These are phyloP conservation scores for Microstegium vimineum DNA, from an alignment of 176 grass and related monocot genomes.

Conservation along the genomic window DNA sequence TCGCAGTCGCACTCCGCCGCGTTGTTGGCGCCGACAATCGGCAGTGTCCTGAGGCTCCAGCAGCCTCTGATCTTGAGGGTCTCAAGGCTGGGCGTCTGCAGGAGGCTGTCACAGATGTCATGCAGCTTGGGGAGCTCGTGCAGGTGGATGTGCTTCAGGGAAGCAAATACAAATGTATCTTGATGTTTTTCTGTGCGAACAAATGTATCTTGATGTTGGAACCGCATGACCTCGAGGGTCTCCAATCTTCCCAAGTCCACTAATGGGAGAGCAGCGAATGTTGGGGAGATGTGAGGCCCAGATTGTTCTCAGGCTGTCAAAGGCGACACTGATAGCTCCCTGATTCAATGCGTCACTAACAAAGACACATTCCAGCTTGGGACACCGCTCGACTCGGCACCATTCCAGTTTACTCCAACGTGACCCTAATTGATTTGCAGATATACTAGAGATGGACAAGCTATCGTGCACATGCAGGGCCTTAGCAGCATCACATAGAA, in stretches of 20 bases:
- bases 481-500: not conserved
- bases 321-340: not conserved
- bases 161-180: not conserved
- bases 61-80: conserved; percentile 24
- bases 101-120: not conserved
- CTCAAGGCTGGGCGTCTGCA: not conserved
- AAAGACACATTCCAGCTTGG: not conserved
- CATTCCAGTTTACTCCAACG: not conserved
- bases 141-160: not conserved
- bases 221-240: not conserved
- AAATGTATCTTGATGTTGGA: too few relatives aligned
- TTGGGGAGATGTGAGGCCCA: not conserved
- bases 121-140: conserved; percentile 13
- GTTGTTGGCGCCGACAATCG: rapidly evolving
- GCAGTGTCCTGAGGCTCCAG: conserved; percentile 15
- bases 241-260: not conserved
- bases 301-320: not conserved
- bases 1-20: conserved; percentile 14
- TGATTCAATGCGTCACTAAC: too few relatives aligned
- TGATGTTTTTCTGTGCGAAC: too few relatives aligned
- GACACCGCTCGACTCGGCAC: not conserved
- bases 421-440: too few relatives aligned
- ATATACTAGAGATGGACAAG: not conserved
- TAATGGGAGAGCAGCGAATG: not conserved
- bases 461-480: not conserved